Conservation (phyloP, 2,329 filamentous ascomycete genomes). For the Trematosphaeria pertusa region DNA sequence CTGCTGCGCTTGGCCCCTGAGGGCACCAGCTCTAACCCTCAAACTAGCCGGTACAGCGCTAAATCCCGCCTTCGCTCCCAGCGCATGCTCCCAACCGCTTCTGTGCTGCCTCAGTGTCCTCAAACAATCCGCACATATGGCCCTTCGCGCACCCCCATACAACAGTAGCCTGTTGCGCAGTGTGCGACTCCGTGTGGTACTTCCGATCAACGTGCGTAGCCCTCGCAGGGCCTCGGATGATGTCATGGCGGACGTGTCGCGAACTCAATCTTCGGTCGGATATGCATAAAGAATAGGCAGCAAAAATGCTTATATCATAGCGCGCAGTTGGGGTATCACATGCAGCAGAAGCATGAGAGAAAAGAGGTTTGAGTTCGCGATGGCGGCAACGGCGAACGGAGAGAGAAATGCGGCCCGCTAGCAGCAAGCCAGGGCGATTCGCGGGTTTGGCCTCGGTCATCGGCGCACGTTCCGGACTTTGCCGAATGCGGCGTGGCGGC, state of each 20-base stretch:
- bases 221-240: slow-evolving; percentile 41
- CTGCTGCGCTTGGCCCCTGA: slow-evolving; percentile 39
- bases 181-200: slow-evolving; percentile 16
- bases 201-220: slow-evolving; percentile 36
- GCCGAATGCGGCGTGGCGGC: too few species aligned
- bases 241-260: slow-evolving; percentile 34
- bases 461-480: too few species aligned
- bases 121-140: slow-evolving; percentile 38
- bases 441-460: too few species aligned
- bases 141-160: slow-evolving; percentile 17
- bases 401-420: too few species aligned
- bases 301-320: slow-evolving; percentile 10
- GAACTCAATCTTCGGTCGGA: neutral
- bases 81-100: slow-evolving; percentile 9
- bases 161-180: slow-evolving; percentile 1
- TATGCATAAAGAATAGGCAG: slow-evolving; percentile 9
- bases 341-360: too few species aligned
- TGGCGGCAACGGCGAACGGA: too few species aligned
- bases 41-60: slow-evolving; percentile 11
- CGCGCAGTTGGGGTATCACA: too few species aligned
- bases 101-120: slow-evolving; percentile 18
- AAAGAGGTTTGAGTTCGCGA: too few species aligned
- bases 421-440: too few species aligned
- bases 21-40: slow-evolving; percentile 14
- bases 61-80: slow-evolving; percentile 9